Percentiles rank a stretch among this genome's conserved stretches.
Evolutionary conservation across 108 stramenopile genomes (phyloP).

Genomic region (Nannochloropsis gaditana): DNA sequence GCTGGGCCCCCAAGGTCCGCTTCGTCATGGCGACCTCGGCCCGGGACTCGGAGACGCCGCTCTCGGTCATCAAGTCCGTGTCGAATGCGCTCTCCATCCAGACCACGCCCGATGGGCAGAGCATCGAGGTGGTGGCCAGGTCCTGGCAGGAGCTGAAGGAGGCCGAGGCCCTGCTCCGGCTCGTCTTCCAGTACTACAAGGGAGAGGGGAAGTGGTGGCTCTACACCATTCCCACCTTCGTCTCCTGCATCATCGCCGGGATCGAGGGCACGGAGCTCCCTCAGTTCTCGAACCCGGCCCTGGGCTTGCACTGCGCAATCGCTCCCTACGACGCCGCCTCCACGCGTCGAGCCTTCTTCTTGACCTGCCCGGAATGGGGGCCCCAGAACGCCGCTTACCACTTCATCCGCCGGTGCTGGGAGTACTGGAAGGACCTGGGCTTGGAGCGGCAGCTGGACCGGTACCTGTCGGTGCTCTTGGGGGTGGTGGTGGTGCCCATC

Average conservation of each 20-base stretch:
- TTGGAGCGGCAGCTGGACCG: not conserved
- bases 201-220: not conserved
- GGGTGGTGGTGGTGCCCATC: slow-evolving; percentile 2
- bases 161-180: not conserved
- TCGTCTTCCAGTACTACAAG: slow-evolving; percentile 16
- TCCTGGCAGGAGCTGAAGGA: not conserved
- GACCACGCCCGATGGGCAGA: not conserved
- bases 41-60: not conserved
- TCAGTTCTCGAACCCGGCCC: not conserved
- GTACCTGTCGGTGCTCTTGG: not conserved
- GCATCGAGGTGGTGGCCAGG: not conserved
- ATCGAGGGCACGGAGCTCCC: not conserved
- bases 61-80: not conserved
- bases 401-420: not conserved
- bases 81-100: not conserved
- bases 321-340: not conserved
- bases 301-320: not conserved
- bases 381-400: not conserved
- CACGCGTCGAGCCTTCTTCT: not conserved
- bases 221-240: not conserved
- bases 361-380: not conserved
- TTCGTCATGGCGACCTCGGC: not conserved
- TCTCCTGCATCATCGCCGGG: not conserved
- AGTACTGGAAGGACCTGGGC: not conserved
- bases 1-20: not conserved